phyloP scores from a whole-genome alignment of 1,284 basidiomycete genomes.

The Pseudozyma tsukubaensis region DNA sequence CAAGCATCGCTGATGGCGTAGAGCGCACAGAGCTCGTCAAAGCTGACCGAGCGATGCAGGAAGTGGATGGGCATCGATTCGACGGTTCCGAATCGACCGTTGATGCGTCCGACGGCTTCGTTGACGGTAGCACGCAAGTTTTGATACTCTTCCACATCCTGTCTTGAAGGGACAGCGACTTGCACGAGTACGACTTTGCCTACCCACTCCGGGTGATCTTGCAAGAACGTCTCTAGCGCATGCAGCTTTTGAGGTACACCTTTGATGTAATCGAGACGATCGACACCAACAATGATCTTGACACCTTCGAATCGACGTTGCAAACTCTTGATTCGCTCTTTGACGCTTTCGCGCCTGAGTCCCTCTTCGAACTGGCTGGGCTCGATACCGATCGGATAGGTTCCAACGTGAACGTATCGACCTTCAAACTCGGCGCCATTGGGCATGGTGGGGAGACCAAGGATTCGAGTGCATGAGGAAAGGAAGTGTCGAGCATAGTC shows the following conservation, averaged over 20 bases:
- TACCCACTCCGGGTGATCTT: constrained; percentile 98
- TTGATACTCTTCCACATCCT: constrained; percentile 99
- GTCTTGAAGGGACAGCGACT: constrained; percentile 94
- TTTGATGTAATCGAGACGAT: constrained; percentile 99
- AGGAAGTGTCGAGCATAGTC: constrained; percentile 99
- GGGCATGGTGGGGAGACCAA: constrained; percentile 95
- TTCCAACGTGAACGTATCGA: constrained; percentile 93
- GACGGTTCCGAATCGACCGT: constrained; percentile 96
- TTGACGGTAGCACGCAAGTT: constrained; percentile 95
- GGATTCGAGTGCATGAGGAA: constrained; percentile 95
- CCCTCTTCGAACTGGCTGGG: constrained; percentile 89
- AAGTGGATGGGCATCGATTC: constrained; percentile 99
- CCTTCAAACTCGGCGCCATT: constrained; percentile 96
- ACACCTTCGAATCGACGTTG: constrained; percentile 91
- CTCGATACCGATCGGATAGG: constrained; percentile 98
- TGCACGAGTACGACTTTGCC: constrained; percentile 98
- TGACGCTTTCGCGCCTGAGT: constrained; percentile 81
- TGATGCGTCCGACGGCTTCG: constrained; percentile 96
- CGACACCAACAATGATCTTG: constrained; percentile 98
- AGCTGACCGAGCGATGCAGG: constrained; percentile 84
- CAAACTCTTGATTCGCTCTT: constrained; percentile 81
- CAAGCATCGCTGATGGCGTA: constrained; percentile 97
- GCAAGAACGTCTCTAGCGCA: constrained; percentile 93
- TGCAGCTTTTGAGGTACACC: constrained; percentile 98
- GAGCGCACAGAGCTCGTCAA: constrained; percentile 94